phyloP scores from a whole-genome alignment of 2,329 filamentous ascomycete genomes.

The Stemphylium vesicarium region DNA sequence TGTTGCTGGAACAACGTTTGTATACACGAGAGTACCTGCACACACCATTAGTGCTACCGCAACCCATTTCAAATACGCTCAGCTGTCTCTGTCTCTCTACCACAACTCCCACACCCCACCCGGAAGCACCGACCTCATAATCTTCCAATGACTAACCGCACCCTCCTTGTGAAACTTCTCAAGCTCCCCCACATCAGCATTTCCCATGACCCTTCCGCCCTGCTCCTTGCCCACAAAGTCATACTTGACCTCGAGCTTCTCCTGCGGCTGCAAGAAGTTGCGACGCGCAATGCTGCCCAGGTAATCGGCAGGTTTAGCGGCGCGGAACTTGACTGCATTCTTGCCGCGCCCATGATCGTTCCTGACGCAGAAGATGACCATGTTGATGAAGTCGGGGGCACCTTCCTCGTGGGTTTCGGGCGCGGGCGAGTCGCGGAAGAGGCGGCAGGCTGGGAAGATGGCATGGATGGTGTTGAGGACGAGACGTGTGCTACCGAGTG shows the following conservation, averaged over 20 bases:
- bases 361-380: constrained; percentile 93
- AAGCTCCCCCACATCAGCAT: constrained; percentile 70
- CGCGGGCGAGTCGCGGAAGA: constrained; percentile 79
- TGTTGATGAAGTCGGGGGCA: constrained; percentile 81
- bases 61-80: too few species aligned
- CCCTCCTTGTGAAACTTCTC: constrained; percentile 75
- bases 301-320: constrained; percentile 68
- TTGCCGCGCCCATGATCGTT: constrained; percentile 46
- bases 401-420: constrained; percentile 50
- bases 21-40: too few species aligned
- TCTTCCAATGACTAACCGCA: constrained; percentile 84
- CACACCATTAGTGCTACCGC: too few species aligned
- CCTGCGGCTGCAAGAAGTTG: constrained; percentile 72
- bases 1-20: too few species aligned
- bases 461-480: constrained; percentile 81
- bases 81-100: constrained; percentile 53
- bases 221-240: constrained; percentile 34
- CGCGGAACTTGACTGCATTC: constrained; percentile 68
- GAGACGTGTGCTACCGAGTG: constrained; percentile 75
- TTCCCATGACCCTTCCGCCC: constrained; percentile 62
- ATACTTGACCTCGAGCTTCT: constrained; percentile 67
- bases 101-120: constrained; percentile 83
- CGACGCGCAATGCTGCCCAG: constrained; percentile 73
- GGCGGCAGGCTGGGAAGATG: constrained; percentile 87
- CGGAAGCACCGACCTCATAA: constrained; percentile 88